Percentiles rank a stretch among this genome's conserved stretches.
phyloP scores from a whole-genome alignment of 2,329 filamentous ascomycete genomes.

The Scytalidium sp. region DNA sequence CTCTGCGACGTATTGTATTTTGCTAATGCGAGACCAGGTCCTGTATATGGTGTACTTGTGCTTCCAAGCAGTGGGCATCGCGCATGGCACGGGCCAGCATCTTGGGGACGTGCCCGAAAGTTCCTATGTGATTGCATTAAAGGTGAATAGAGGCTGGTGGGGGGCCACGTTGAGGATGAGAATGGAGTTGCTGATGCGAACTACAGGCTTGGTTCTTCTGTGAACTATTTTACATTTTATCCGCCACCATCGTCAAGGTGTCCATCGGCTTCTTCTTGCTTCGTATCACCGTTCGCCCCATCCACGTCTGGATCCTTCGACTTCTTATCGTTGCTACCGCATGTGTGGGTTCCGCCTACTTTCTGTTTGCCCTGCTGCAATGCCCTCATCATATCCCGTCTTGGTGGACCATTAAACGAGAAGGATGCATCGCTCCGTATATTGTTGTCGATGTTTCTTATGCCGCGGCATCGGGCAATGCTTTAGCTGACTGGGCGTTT shows the following conservation, averaged over 20 bases:
- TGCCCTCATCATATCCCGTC: conserved; percentile 25
- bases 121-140: conserved; percentile 10
- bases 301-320: conserved; percentile 21
- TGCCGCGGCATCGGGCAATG: conserved; percentile 23
- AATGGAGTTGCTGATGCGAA: no score
- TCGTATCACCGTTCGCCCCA: conserved; percentile 21
- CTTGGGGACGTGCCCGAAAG: conserved; percentile 3
- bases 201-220: no score
- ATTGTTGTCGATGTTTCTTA: conserved; percentile 21
- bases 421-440: no score
- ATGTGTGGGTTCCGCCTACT: conserved; percentile 23
- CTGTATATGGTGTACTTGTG: no score
- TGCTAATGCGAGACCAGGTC: no score
- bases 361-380: conserved; percentile 27
- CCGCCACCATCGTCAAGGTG: conserved; percentile 24
- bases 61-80: no score
- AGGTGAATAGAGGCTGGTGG: no score
- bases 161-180: no score
- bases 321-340: conserved; percentile 16
- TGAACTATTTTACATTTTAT: conserved; percentile 26
- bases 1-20: no score
- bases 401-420: no score
- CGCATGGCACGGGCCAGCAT: conserved; percentile 20
- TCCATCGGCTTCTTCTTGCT: conserved; percentile 25
- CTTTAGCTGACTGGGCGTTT: conserved; percentile 25